Evolutionary conservation across 306 rosid genomes (phyloP), one percentile per base, ranked within the genome.

Genomic region (Mimosa pudica): DNA sequence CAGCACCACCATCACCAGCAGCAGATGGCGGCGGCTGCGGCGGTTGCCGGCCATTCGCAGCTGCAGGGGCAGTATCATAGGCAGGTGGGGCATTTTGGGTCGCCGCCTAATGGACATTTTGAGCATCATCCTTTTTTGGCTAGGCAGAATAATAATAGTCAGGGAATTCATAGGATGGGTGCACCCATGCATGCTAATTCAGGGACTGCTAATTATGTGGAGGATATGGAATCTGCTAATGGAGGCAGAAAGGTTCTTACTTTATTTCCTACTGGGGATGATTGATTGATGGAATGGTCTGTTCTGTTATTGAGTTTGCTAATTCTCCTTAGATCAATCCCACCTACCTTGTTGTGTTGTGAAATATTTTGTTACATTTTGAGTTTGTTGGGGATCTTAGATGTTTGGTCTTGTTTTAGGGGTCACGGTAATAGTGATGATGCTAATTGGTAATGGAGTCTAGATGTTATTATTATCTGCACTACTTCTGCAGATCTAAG

Each of bases 211-310:
- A 54, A 89, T 61, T 91, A 86, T 79, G 89, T 82, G n/a, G 98
- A 95, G 73, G 98, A 92, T 58, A 82, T 92, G 89, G 98, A 91
- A 78, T 91, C 92, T 11, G 98, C 90, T 4, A 94, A 89, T 80
- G 97, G 89, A 5, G 98, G 90, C 83, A 90, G 96, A 84, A 89
- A 89, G 90, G 97, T 91, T 75, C 98, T 95, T 77, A 92, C 98
- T 77, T 79, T 95, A 60, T 95, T 95, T 80, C 98, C 98, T 57
- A 90, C 96, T 4, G 98, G 97, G 75, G 94, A 95, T 77, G 98
- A 95, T 82, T 95, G 90, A 94, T 38, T 38, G 42, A 38, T 24
- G 1, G 30, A 24, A 24, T 24, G 30, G 4, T 45, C 58, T 52
- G 58, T 52, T 52, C 18, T 52, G 58, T 52, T n/a, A 7, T 52